phyloP scores from a whole-genome alignment of 441 rosid genomes.

The Syzygium syzygioides region DNA sequence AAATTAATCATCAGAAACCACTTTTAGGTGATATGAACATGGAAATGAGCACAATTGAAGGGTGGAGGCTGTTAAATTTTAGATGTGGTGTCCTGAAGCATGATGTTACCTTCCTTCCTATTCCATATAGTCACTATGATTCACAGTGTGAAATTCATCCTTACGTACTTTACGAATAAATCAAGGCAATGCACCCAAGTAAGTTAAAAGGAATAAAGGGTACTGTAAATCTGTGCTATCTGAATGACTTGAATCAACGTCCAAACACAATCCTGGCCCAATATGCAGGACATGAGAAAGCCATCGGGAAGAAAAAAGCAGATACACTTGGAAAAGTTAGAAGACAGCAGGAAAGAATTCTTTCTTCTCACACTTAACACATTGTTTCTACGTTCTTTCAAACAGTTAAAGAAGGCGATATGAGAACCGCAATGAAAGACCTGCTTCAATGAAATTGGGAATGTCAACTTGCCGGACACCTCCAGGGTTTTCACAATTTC shows the following conservation, averaged over 20 bases:
- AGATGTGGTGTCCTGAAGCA: not conserved
- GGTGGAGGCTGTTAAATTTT: not conserved
- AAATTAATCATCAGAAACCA: not conserved
- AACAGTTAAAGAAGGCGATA: not conserved
- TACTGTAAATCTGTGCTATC: not conserved
- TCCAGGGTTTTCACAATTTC: conserved; percentile 80
- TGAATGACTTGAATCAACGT: not conserved
- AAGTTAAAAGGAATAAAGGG: not conserved
- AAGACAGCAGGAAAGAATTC: not conserved
- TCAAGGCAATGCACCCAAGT: not conserved
- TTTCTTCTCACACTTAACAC: not conserved
- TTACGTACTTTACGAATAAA: not conserved
- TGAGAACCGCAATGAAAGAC: conserved; percentile 19
- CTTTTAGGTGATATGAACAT: not conserved
- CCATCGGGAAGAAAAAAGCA: not conserved
- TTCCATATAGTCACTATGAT: not conserved
- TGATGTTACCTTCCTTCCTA: not conserved
- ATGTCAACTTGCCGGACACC: conserved; percentile 63
- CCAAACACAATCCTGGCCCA: not conserved
- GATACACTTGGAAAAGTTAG: not conserved
- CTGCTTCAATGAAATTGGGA: conserved; percentile 93
- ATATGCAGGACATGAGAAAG: not conserved
- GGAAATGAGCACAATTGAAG: not conserved
- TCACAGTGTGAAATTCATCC: not conserved
- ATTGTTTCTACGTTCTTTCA: not conserved